Base-by-base conservation (phyloP, 2,329 filamentous ascomycete species). In the Graphium sp. region DNA sequence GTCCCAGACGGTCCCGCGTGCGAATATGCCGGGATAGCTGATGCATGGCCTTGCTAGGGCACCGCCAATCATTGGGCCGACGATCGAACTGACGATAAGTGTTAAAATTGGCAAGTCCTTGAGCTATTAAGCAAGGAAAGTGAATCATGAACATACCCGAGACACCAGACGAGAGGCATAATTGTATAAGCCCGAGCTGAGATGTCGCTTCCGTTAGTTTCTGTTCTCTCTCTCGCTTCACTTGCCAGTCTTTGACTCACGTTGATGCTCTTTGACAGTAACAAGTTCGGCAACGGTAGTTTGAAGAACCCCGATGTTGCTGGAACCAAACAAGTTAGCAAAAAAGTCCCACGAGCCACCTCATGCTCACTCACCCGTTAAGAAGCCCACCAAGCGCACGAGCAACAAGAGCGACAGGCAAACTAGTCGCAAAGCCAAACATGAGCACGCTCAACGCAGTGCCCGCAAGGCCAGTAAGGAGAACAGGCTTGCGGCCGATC, bases 111-210 rank as follows among this genome's bases (percentile, higher is more conserved):
- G 21, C 23, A 15, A 29, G 25, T 19, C 9, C 5, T 2, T 10
- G 18, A n/a, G 13, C 14, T 19, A 8, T 8, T 17, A 5, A 22
- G 8, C 12, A 4, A 4, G 11, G 7, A 23, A n/a, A 22, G 13
- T 12, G 16, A 7, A 28, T 9, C 5, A 3, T 22, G n/a, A 27
- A 55, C 62, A 55, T 60, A 82, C 62, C 89, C 89, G 45, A 98
- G 66, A 47, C 85, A 94, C 89, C 89, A 98, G 16, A 95, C 82
- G 48, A 93, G 83, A 6, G 89, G 89, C 84, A 98, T 94, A 40
- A 95, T 85, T 9, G 87, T 83, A 55, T 92, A 98, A 28, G 87
- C 89, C 41, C 82, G 81, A 40, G 85, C 79, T 84, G 35, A 33
- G 30, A 30, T 28, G 24, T 25, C 11, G 12, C 19, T 30, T 29